These are phyloP conservation scores for Pyrenopolyporus hunteri DNA, from an alignment of 495 filamentous ascomycete species.

Conservation along the genomic window DNA sequence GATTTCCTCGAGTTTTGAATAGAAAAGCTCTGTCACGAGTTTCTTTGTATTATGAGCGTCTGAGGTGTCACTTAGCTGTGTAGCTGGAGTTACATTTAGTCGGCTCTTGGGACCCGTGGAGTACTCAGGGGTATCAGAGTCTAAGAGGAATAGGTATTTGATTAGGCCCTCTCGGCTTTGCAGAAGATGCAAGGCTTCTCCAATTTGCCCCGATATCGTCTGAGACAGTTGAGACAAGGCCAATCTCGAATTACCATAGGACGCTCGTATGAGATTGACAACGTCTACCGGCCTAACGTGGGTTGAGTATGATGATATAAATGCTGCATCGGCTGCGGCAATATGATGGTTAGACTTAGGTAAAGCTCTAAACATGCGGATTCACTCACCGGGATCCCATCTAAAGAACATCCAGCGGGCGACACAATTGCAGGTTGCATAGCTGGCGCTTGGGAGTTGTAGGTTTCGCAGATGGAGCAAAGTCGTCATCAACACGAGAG, in stretches of 20 bases:
- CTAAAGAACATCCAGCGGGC: slow-evolving; percentile 79
- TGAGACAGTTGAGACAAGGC: slow-evolving; percentile 34
- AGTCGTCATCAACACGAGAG: slow-evolving; percentile 73
- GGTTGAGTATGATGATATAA: slow-evolving; percentile 47
- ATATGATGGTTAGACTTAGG: slow-evolving; percentile 7
- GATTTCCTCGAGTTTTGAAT: slow-evolving; percentile 54
- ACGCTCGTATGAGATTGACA: slow-evolving; percentile 53
- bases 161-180: slow-evolving; percentile 38
- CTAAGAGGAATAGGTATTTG: slow-evolving; percentile 51
- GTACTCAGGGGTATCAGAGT: slow-evolving; percentile 17
- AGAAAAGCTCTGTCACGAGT: slow-evolving; percentile 56
- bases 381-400: slow-evolving; percentile 73
- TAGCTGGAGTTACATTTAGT: neutral
- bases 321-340: slow-evolving; percentile 44
- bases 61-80: slow-evolving; percentile 41
- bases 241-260: slow-evolving; percentile 46
- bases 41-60: slow-evolving; percentile 52
- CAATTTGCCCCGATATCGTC: slow-evolving; percentile 47
- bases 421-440: slow-evolving; percentile 69
- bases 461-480: slow-evolving; percentile 63
- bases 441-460: slow-evolving; percentile 67
- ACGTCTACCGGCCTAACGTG: slow-evolving; percentile 52
- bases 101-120: slow-evolving; percentile 1
- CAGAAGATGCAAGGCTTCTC: slow-evolving; percentile 33
- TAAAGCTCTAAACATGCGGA: neutral